Evolutionary conservation across 1,139 yeast species (phyloP), one percentile per base, ranked within the genome.

Genomic region (Nakaseomyces glabratus): DNA sequence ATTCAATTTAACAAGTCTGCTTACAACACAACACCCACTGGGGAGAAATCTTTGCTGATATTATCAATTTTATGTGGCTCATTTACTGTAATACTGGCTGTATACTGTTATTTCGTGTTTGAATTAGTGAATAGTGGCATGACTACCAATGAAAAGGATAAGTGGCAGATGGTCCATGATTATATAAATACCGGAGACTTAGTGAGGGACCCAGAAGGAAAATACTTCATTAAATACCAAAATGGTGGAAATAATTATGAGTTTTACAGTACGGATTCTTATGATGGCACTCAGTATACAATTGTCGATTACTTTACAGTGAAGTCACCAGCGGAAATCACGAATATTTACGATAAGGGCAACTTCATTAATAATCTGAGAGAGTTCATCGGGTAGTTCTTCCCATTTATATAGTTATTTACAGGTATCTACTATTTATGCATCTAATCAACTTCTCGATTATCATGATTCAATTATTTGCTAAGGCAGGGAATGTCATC

Each of bases 71-170:
- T 85, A 13, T 74, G 85, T 39, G 49, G 62, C 1, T 51, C 73
- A 10, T 69, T 84, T 40, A 60, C 68, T 8, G 52, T 77, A 0
- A 62, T 85, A 8, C 68, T 77, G 8, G 45, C 60, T 0, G 63
- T 75, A 31, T 88, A 88, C 55, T 52, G 76, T 0, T 60, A 56
- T 1, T 70, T 81, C 43, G 95, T 84, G 45, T 26, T 80, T 15
- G 60, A 73, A 37, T 71, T 76, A 49, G 62, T 84, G 2, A 76
- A 73, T 46, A 65, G 77, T 25, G 98, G 98, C 0, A 81, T 81
- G 46, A 86, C 97, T n/a, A 85, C 95, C 2, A 88, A 82, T 52
- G 98, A 90, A 58, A 65, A 76, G 8, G 74, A 69, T 34, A 90
- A 90, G 57, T 90, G 97, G 97, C 74, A 68, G 17, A 76, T 71